Percentiles rank a stretch among this genome's conserved stretches.
Conservation (phyloP, 306 rosid genomes). For the Prunus fruticosa region DNA sequence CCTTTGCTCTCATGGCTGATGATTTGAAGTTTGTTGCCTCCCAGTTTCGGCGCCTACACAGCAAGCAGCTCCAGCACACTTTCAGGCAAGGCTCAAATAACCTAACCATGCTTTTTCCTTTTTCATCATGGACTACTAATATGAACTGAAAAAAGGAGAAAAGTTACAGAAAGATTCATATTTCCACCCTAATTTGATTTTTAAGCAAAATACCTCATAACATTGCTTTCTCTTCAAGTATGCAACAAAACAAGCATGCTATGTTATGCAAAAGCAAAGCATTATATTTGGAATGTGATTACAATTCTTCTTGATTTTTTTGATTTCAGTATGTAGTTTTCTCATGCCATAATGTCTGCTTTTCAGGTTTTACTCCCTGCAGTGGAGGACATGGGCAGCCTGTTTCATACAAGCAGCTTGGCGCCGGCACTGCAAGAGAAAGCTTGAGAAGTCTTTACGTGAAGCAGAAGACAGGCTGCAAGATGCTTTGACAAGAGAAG, state of each 20-base stretch:
- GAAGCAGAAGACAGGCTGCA: slow-evolving; percentile 53
- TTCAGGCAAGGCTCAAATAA: slow-evolving; percentile 58
- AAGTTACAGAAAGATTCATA: no score
- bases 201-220: no score
- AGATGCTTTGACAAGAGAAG: slow-evolving; percentile 36
- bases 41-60: slow-evolving; percentile 71
- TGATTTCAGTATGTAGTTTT: not conserved
- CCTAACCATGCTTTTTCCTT: slow-evolving; percentile 11
- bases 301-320: not conserved
- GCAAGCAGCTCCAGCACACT: slow-evolving; percentile 58
- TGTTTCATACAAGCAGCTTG: slow-evolving; percentile 72
- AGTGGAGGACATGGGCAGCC: slow-evolving; percentile 80
- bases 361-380: slow-evolving; percentile 68
- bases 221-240: not conserved
- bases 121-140: not conserved
- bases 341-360: not conserved
- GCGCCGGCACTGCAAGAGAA: slow-evolving; percentile 53
- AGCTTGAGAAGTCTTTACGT: slow-evolving; percentile 42
- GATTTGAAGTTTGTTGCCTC: slow-evolving; percentile 72
- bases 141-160: no score
- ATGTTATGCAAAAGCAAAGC: not conserved
- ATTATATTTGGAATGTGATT: not conserved
- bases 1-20: slow-evolving; percentile 72
- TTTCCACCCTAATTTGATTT: no score
- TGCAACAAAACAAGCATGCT: not conserved